A percentile compares a stretch with the other conserved stretches of the same genome.
These are phyloP conservation scores for Exophiala bonariae DNA, from an alignment of 2,329 filamentous ascomycete genomes.

Conservation along the genomic window DNA sequence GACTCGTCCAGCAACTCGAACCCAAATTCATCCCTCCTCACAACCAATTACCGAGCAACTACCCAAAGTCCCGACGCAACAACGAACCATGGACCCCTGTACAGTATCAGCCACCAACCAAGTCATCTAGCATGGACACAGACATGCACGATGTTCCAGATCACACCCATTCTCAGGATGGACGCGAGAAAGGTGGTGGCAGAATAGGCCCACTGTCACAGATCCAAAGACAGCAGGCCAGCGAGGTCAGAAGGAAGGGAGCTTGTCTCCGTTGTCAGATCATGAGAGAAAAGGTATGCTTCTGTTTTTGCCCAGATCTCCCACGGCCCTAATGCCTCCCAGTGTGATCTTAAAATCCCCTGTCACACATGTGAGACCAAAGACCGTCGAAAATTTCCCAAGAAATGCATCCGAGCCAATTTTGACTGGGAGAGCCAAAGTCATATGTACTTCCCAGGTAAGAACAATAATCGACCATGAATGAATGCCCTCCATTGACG, in stretches of 20 bases:
- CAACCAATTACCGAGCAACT: constrained; percentile 7
- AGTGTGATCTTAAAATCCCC: constrained; percentile 14
- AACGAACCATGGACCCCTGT: constrained; percentile 16
- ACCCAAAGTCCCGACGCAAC: constrained; percentile 10
- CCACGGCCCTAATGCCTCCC: constrained; percentile 19
- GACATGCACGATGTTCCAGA: constrained; percentile 6
- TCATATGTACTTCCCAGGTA: constrained; percentile 17
- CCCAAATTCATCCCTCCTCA: constrained; percentile 10
- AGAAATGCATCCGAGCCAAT: constrained; percentile 15
- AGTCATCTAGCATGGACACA: constrained; percentile 4
- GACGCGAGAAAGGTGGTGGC: constrained; percentile 15
- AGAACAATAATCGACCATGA: neutral
- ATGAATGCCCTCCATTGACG: constrained; percentile 1
- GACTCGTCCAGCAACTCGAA: constrained; percentile 9
- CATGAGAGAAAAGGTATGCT: constrained; percentile 23
- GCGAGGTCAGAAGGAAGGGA: constrained; percentile 18
- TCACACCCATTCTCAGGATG: neutral
- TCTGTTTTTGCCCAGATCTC: neutral
- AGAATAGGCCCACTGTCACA: constrained; percentile 18
- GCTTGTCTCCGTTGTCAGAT: constrained; percentile 24
- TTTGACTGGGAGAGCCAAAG: constrained; percentile 14
- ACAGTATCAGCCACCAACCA: constrained; percentile 8
- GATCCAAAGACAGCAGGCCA: constrained; percentile 14
- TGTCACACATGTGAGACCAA: constrained; percentile 16
- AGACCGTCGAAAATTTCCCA: constrained; percentile 22